Base-by-base conservation (phyloP, 495 filamentous ascomycete genomes). In the Daldinia childiae region DNA sequence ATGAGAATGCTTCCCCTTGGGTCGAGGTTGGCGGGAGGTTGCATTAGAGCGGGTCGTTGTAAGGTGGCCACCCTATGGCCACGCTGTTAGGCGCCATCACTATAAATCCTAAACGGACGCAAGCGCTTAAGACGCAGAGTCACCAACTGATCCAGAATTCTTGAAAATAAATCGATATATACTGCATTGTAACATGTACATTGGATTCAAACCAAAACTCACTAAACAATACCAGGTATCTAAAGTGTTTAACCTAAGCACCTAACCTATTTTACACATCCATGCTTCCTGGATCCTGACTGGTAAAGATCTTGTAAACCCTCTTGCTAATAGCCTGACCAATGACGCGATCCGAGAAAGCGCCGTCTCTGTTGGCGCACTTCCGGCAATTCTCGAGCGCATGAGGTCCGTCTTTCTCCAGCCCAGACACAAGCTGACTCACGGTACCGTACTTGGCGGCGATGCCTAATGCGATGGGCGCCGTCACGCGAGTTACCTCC, bases 221-320 rank as follows among this genome's bases (percentile, higher is more conserved):
- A 11, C 17, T 24, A 48, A 48, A 12, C 43, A 19, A 48, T 21
- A 48, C 17, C 17, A 24, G 17, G 43, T 4, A 48, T 24, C 43
- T 21, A 48, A 48, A 48, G 43, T 21, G 3, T 19, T 8, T 24
- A 48, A 48, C 43, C 43, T 24, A 48, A 48, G 9, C 11, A 3
- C 8, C 41, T 21, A 45, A 3, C 8, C 41, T 21, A 45, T 45
- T 45, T 29, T 50, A 94, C 58, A 94, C 82, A 81, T 94, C 91
- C 38, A 84, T 89, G 32, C 89, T 91, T 14, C 69, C 77, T 60
- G 89, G 86, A 78, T 94, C 90, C 48, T 78, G 81, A 3, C 90
- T 88, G 77, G 87, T 89, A 74, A 94, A 93, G 0, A 95, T 88
- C 76, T 90, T 93, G 67, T 90, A 86, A 43, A 96, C 72, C 65